Evolutionary conservation across 768 basidiomycete genomes (phyloP), one percentile per base, ranked within the genome.

Genomic region (Leucosporidium yakuticum): DNA sequence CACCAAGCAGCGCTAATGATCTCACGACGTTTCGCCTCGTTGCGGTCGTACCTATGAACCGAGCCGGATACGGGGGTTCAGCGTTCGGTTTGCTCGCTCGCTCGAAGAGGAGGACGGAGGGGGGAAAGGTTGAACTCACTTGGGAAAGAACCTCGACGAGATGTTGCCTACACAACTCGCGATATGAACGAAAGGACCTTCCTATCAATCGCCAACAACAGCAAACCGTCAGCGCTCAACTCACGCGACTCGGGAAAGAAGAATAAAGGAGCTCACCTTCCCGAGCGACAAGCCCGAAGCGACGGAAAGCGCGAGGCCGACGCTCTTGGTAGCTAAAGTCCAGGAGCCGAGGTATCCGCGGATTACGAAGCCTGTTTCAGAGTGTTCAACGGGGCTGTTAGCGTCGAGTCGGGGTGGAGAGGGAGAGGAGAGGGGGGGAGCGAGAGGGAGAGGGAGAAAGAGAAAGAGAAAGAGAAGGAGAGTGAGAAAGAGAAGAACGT

Each of bases 11-110:
- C 96, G 69, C 90, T 93, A 48, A 99, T 81, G 63, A 99, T 87
- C 80, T 98, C 96, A 58, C 96, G 86, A 55, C 94, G 84, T 77
- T 98, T 98, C 20, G 90, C 93, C 84, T 99, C 96, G 74, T 98
- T 99, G 62, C 84, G 88, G 79, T 98, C 94, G 75, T 95, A 99
- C 57, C 57, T 58, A 36, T 19, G 4, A 2, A n/a, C 8, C n/a
- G n/a, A n/a, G 9, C 11, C 21, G 23, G 5, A 12, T 12, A 6
- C 12, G 11, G 39, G 17, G 39, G 5, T 8, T 44, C 39, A 44
- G 39, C 14, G 8, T 5, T 36, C 34, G 34, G 5, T 15, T 15
- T 8, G 17, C 39, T 44, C 39, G 39, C 6, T 8, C 39, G 39
- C n/a, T n/a, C n/a, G n/a, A n/a, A 44, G 39, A 15, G 5, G 39